A percentile compares a stretch with the other conserved stretches of the same genome.
These are phyloP conservation scores for Darksidea phi DNA, from an alignment of 495 filamentous ascomycete genomes.

Conservation along the genomic window DNA sequence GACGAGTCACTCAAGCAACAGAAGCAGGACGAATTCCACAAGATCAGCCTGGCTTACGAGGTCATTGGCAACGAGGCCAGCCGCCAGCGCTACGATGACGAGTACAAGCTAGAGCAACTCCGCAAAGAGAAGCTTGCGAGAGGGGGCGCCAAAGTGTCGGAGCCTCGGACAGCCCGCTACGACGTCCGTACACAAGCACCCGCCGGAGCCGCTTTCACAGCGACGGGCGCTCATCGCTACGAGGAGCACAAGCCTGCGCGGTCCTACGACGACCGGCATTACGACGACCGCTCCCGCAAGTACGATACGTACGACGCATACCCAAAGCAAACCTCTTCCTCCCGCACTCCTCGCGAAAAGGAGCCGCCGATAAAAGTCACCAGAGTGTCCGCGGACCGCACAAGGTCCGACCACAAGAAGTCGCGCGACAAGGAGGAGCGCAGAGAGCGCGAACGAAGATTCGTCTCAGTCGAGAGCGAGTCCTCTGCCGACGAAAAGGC, in stretches of 20 bases:
- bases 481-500: constrained; percentile 28
- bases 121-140: constrained; percentile 53
- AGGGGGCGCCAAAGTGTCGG: constrained; percentile 40
- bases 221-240: constrained; percentile 24
- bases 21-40: constrained; percentile 85
- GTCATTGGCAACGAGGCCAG: constrained; percentile 75
- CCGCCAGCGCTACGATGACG: constrained; percentile 73
- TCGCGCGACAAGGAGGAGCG: constrained; percentile 34
- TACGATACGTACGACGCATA: constrained; percentile 38
- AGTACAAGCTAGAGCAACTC: constrained; percentile 62
- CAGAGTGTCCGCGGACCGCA: constrained; percentile 27
- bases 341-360: constrained; percentile 28
- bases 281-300: constrained; percentile 35
- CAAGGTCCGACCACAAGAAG: constrained; percentile 33
- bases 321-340: constrained; percentile 23
- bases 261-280: constrained; percentile 35
- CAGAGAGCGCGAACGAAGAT: constrained; percentile 29
- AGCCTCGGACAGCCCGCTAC: constrained; percentile 30
- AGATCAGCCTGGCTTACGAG: constrained; percentile 91
- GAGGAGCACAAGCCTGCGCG: constrained; percentile 37
- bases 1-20: constrained; percentile 64
- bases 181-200: constrained; percentile 33
- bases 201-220: constrained; percentile 24
- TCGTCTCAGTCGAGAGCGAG: constrained; percentile 27
- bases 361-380: constrained; percentile 20